Conservation (phyloP, 2,329 filamentous ascomycete genomes). For the Colletotrichum trifolii region DNA sequence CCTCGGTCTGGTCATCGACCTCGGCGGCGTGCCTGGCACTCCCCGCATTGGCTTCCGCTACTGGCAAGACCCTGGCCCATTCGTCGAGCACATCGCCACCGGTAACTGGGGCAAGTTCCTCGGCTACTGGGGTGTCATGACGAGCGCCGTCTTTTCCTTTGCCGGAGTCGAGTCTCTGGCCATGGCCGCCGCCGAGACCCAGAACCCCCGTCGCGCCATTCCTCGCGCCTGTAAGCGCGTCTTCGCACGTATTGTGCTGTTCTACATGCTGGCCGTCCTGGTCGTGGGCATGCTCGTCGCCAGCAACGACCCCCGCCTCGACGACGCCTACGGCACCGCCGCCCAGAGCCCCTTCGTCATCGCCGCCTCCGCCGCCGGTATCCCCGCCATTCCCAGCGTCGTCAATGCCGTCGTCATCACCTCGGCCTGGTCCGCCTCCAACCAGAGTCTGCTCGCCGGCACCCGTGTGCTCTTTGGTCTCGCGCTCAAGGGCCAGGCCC, state of each 20-base stretch:
- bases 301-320: conserved; percentile 61
- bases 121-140: conserved; percentile 42
- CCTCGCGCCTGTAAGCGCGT: conserved; percentile 42
- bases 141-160: conserved; percentile 41
- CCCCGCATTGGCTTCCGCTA: conserved; percentile 40
- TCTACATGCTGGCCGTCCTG: conserved; percentile 62
- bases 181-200: conserved; percentile 42
- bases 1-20: conserved; percentile 60
- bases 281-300: conserved; percentile 65
- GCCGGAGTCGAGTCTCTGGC: conserved; percentile 40
- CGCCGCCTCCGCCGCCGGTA: conserved; percentile 63
- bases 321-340: conserved; percentile 59
- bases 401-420: conserved; percentile 67
- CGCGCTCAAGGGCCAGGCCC: conserved; percentile 63
- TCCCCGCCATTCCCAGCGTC: conserved; percentile 62
- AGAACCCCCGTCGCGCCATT: conserved; percentile 58
- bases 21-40: conserved; percentile 44
- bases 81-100: conserved; percentile 69
- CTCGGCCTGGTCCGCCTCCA: conserved; percentile 62
- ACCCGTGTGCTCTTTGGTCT: conserved; percentile 67
- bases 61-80: conserved; percentile 53
- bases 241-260: conserved; percentile 44
- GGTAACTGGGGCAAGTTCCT: conserved; percentile 45
- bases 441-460: conserved; percentile 66
- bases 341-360: conserved; percentile 63